Base-by-base conservation (phyloP, 129 eudicot genomes). In the Calendula officinalis region DNA sequence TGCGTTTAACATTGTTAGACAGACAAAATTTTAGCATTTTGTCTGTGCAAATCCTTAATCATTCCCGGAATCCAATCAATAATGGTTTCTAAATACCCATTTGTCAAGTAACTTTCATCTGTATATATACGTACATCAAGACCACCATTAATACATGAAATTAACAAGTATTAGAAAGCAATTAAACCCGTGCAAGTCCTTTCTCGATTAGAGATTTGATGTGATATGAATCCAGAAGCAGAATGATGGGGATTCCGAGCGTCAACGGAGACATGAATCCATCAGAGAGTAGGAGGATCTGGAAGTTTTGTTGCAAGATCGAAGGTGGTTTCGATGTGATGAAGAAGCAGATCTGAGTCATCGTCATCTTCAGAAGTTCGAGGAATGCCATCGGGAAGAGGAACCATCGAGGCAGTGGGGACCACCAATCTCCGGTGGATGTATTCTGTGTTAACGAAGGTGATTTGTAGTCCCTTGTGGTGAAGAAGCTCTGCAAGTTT, bases 51-150 rank as follows among this genome's bases (percentile, higher is more conserved):
- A 60, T 84, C 86, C 55, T 67, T 80, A 22, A 50, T 64, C 78
- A 81, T 71, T 59, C 82, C 84, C 0, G 77, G 84, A 48, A 78
- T 56, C 86, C 84, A 74, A 16, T 81, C 79, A 1, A 78, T 52
- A 2, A 30, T 43, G 16, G 80, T 81, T 0, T 85, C 85, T 4
- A 78, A 22, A 41, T 75, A 72, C 12, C 87, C 92, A 36, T 81
- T 70, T 58, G 78, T 75, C 10, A 64, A 32, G 12, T 67, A 68
- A 69, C 59, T 75, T 37, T 16, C 53, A 67, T 78, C 87, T 85
- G 76, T 56, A 43, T 16, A 56, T 8, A 13, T n/a, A 27, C 30
- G 30, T 62, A 22, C 30, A 22, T 22, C 30, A 22, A 22, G 4
- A 45, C 12, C 38, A 32, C 5, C 6, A 30, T 30, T 62, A 22